phyloP scores from a whole-genome alignment of 2,329 filamentous ascomycete genomes.

The Didymella glomerata region DNA sequence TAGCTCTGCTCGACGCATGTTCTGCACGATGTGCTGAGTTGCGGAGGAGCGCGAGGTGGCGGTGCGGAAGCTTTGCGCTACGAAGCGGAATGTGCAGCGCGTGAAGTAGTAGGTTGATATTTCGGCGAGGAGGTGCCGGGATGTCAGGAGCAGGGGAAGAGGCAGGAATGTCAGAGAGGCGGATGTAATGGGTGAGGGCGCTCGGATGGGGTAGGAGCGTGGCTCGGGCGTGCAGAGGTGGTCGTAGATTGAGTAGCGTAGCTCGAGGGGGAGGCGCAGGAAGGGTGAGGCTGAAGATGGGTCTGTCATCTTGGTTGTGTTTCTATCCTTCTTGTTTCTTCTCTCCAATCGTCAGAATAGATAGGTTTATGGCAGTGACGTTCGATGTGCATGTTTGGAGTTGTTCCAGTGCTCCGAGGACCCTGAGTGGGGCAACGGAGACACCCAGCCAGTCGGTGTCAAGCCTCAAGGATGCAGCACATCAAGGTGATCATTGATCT shows the following conservation, averaged over 20 bases:
- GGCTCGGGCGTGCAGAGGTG: slow-evolving; percentile 15
- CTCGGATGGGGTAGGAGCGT: slow-evolving; percentile 27
- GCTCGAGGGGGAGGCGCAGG: slow-evolving; percentile 24
- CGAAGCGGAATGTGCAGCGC: slow-evolving; percentile 25
- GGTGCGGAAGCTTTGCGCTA: slow-evolving; percentile 11
- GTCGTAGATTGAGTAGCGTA: slow-evolving; percentile 30
- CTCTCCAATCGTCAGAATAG: too few relatives aligned
- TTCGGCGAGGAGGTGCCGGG: slow-evolving; percentile 21
- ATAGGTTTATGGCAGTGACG: background rate
- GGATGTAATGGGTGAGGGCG: slow-evolving; percentile 23
- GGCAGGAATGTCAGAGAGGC: background rate
- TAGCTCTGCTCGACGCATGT: slow-evolving; percentile 15
- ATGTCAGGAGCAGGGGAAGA: background rate
- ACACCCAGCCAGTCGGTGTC: background rate
- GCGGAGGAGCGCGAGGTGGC: background rate
- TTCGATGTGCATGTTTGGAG: background rate
- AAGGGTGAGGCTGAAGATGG: background rate
- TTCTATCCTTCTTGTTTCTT: too few relatives aligned
- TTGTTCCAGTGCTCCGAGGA: background rate
- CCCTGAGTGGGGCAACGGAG: background rate
- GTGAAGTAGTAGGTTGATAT: slow-evolving; percentile 26
- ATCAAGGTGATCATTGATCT: slow-evolving; percentile 55
- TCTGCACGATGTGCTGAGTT: slow-evolving; percentile 1
- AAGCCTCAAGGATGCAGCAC: slow-evolving; percentile 33
- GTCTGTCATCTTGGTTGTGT: background rate